Base-by-base conservation (phyloP, 1,139 yeast species). In the Protomyces pachydermus region DNA sequence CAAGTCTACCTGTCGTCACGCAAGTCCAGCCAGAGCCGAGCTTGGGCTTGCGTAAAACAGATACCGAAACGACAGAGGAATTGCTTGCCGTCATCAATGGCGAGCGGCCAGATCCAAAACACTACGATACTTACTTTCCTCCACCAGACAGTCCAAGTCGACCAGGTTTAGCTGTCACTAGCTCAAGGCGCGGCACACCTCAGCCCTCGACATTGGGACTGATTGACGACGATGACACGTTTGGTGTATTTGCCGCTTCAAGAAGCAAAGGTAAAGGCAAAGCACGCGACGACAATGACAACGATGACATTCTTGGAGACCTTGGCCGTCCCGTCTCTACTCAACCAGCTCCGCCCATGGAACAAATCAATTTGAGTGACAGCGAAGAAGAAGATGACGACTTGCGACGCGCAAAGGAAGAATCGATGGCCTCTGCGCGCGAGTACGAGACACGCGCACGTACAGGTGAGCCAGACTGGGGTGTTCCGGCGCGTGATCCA, bases 401-500 rank as follows among this genome's bases (percentile, higher is more conserved):
- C 42, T 23, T 58, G 10, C 62, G 62, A 2, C 62, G 62, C 23
- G 62, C 62, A 5, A 58, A 58, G 18, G n/a, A 12, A 28, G 64
- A 45, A 28, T 53, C 54, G 18, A 46, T 60, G n/a, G 35, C 50
- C 5, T 25, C 38, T 38, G 53, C 46, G 14, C 34, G 55, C 32
- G 48, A 45, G 5, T 39, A 23, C n/a, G 37, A 25, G 39, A 1
- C 14, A 10, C 52, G 35, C 20, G 37, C 54, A 12, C 38, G 37
- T 20, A 28, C 38, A n/a, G 38, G 37, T 34, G 38, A 34, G 12
- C 54, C 37, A 20, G 48, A 42, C 8, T 42, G 48, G 48, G 48
- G 48, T 18, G 48, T 42, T 1, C 6, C 56, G 16, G 95, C 87
- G 70, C 50, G 20, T 9, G 57, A 54, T 18, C 54, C 54, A 2